Conservation (phyloP, 2,329 filamentous ascomycete genomes). For the Fusarium sp. region DNA sequence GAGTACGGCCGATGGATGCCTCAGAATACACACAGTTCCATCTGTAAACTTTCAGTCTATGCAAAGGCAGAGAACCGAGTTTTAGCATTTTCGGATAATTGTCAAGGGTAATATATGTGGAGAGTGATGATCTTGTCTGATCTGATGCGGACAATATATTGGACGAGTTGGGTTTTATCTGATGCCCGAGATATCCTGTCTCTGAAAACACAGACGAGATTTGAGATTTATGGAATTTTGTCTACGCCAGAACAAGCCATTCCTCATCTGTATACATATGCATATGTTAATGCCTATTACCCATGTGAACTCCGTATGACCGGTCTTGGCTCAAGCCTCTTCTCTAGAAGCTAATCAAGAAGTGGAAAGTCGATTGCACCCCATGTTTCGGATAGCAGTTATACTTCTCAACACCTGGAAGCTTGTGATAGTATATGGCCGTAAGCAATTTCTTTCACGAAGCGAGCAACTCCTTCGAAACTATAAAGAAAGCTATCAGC, state of each 20-base stretch:
- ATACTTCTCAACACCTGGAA: accelerated
- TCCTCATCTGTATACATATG: too few relatives aligned
- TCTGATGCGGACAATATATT: too few relatives aligned
- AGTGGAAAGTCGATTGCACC: not conserved
- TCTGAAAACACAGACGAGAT: too few relatives aligned
- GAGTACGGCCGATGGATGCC: not conserved
- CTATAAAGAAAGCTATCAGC: accelerated
- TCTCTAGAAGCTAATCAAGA: not conserved
- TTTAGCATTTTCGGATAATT: too few relatives aligned
- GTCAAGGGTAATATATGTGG: too few relatives aligned
- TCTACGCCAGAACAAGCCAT: not conserved
- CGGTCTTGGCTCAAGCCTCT: not conserved
- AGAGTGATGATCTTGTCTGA: too few relatives aligned
- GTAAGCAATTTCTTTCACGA: not conserved
- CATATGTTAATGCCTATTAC: accelerated
- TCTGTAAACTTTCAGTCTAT: too few relatives aligned
- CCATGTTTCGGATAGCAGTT: not conserved
- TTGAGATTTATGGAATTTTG: too few relatives aligned
- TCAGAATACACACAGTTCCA: not conserved
- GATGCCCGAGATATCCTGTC: too few relatives aligned
- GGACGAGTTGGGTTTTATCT: too few relatives aligned
- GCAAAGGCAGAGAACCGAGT: accelerated
- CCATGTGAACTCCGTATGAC: not conserved
- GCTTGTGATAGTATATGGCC: not conserved
- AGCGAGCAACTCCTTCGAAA: not conserved